phyloP scores from a whole-genome alignment of 129 eudicot species.

The Lonicera japonica region DNA sequence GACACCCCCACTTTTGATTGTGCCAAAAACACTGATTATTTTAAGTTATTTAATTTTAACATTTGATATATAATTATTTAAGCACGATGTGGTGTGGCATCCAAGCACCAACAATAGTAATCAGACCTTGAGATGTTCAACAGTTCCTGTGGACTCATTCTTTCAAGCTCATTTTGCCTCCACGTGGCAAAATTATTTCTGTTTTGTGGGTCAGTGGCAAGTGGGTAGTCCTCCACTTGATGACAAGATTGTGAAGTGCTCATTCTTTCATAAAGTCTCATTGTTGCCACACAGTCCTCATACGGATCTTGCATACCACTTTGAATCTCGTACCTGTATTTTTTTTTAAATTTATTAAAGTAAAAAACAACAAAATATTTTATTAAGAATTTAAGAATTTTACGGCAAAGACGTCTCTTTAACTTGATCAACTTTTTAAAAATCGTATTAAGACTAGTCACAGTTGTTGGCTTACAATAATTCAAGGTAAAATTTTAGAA shows the following conservation, averaged over 20 bases:
- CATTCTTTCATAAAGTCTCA: conserved; percentile 93
- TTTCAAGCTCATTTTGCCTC: conserved; percentile 84
- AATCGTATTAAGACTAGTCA: too few relatives aligned
- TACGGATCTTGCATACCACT: conserved; percentile 82
- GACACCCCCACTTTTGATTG: background rate
- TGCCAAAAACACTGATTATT: too few relatives aligned
- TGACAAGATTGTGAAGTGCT: conserved; percentile 79
- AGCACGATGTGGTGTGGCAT: conserved; percentile 29
- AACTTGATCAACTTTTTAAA: too few relatives aligned
- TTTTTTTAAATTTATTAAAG: too few relatives aligned
- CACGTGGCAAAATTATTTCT: conserved; percentile 66
- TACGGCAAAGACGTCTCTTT: too few relatives aligned
- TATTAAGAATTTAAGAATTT: too few relatives aligned
- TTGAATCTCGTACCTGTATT: conserved; percentile 92
- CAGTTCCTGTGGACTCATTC: conserved; percentile 74
- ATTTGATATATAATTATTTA: background rate
- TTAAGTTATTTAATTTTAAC: too few relatives aligned
- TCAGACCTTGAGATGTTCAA: conserved; percentile 78
- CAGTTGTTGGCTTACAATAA: too few relatives aligned
- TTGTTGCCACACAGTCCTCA: conserved; percentile 83
- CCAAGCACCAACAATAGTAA: conserved; percentile 97
- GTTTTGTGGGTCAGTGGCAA: conserved; percentile 79
- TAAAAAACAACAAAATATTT: too few relatives aligned
- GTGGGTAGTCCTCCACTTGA: conserved; percentile 54
- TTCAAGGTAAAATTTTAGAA: too few relatives aligned